Evolutionary conservation across 2,329 filamentous ascomycete genomes (phyloP).

Genomic region (Sphaerostilbella broomeana): DNA sequence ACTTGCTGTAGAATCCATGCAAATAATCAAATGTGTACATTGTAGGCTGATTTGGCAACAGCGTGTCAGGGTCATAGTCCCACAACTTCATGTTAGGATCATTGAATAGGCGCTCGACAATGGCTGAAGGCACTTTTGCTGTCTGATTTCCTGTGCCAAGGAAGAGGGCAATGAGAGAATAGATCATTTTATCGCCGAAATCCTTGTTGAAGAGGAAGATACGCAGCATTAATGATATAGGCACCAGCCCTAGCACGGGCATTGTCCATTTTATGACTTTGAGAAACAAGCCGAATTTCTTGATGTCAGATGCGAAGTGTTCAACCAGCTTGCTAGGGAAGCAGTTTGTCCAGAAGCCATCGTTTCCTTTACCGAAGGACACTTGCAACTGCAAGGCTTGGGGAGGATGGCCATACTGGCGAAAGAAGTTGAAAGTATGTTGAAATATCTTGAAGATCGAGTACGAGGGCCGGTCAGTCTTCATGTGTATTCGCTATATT

Average conservation of each 20-base stretch:
- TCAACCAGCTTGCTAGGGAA: slow-evolving; percentile 54
- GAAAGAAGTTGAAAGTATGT: slow-evolving; percentile 60
- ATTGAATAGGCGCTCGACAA: slow-evolving; percentile 55
- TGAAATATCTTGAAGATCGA: slow-evolving; percentile 50
- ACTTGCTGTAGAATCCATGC: slow-evolving; percentile 53
- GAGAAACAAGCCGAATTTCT: slow-evolving; percentile 48
- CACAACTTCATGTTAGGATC: slow-evolving; percentile 54
- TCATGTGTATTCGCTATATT: not conserved
- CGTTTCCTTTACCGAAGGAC: slow-evolving; percentile 52
- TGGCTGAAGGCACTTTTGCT: slow-evolving; percentile 61
- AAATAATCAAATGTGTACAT: slow-evolving; percentile 63
- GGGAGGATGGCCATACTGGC: slow-evolving; percentile 47
- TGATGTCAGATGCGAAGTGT: slow-evolving; percentile 49
- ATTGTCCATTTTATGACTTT: slow-evolving; percentile 54
- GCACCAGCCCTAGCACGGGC: slow-evolving; percentile 52
- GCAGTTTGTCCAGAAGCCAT: slow-evolving; percentile 60
- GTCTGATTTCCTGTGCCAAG: slow-evolving; percentile 70
- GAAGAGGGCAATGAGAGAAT: slow-evolving; percentile 67
- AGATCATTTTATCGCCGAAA: slow-evolving; percentile 64
- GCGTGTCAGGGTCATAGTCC: slow-evolving; percentile 49
- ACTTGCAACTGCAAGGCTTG: slow-evolving; percentile 56
- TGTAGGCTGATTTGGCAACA: slow-evolving; percentile 52
- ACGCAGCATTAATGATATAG: slow-evolving; percentile 58
- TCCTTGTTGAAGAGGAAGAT: slow-evolving; percentile 63
- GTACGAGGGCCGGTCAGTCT: not conserved